Conservation (phyloP, 139 green algal genomes). For the Chlorella sp. region DNA sequence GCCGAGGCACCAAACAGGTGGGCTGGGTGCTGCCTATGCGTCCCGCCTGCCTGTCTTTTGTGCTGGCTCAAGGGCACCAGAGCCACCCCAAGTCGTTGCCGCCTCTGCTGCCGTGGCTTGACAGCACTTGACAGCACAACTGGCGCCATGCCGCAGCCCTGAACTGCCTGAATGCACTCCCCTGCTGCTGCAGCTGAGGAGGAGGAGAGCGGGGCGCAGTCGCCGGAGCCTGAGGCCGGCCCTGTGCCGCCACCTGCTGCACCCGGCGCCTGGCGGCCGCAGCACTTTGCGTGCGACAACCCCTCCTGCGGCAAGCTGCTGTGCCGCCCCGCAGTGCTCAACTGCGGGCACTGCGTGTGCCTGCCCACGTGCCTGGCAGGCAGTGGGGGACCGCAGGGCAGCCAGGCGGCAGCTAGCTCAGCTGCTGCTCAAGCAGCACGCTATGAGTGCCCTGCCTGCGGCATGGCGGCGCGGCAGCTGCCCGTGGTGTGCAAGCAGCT, state of each 20-base stretch:
- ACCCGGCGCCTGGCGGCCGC: neutral
- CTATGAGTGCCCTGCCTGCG: slow-evolving; percentile 38
- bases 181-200: slow-evolving; percentile 43
- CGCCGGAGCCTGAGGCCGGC: slow-evolving; percentile 16
- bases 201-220: neutral
- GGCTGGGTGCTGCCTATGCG: too few relatives aligned
- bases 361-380: neutral
- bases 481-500: slow-evolving; percentile 43
- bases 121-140: too few relatives aligned
- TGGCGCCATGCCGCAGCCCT: too few relatives aligned
- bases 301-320: slow-evolving; percentile 39
- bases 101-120: too few relatives aligned
- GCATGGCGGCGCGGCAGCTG: neutral
- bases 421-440: neutral
- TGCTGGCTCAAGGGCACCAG: too few relatives aligned
- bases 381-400: too few relatives aligned
- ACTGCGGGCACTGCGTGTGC: slow-evolving; percentile 52
- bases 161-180: too few relatives aligned
- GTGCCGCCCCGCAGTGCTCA: slow-evolving; percentile 46
- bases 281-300: slow-evolving; percentile 40
- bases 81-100: too few relatives aligned
- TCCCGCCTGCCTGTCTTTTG: neutral
- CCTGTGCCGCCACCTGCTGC: neutral
- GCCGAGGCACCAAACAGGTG: too few relatives aligned
- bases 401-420: too few relatives aligned